phyloP scores from a whole-genome alignment of 106 monocot species.

The Alisma plantagoaquatica region DNA sequence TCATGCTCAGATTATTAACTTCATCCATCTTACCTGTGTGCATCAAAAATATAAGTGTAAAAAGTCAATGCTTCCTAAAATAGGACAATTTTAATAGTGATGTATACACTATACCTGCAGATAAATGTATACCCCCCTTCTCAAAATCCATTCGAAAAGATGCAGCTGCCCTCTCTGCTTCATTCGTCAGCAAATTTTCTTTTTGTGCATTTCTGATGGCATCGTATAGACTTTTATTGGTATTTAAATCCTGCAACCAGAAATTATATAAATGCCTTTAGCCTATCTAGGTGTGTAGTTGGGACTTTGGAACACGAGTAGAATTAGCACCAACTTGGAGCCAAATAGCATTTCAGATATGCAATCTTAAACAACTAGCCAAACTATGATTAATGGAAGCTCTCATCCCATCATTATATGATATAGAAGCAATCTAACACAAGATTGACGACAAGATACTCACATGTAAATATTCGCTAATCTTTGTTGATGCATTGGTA shows the following conservation, averaged over 20 bases:
- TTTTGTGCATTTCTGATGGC: conserved; percentile 50
- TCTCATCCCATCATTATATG: no score
- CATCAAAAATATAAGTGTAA: not conserved
- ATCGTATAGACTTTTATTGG: conserved; percentile 64
- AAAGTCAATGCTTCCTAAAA: not conserved
- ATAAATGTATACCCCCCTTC: conserved; percentile 92
- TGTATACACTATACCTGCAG: conserved; percentile 28
- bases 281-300: no score
- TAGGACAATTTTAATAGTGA: no score
- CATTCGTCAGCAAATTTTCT: conserved; percentile 39
- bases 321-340: no score
- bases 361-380: no score
- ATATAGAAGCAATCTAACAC: not conserved
- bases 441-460: conserved; percentile 15
- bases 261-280: no score
- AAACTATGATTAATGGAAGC: no score
- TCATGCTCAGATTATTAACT: conserved; percentile 63
- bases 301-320: no score
- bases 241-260: conserved; percentile 82
- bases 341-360: no score
- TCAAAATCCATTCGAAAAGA: conserved; percentile 80
- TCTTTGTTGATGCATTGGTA: conserved; percentile 67
- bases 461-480: conserved; percentile 82
- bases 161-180: conserved; percentile 67
- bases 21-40: conserved; percentile 60